Base-by-base conservation (phyloP, 2,329 filamentous ascomycete species). In the Ophiocordyceps camponoti-rufipedis region DNA sequence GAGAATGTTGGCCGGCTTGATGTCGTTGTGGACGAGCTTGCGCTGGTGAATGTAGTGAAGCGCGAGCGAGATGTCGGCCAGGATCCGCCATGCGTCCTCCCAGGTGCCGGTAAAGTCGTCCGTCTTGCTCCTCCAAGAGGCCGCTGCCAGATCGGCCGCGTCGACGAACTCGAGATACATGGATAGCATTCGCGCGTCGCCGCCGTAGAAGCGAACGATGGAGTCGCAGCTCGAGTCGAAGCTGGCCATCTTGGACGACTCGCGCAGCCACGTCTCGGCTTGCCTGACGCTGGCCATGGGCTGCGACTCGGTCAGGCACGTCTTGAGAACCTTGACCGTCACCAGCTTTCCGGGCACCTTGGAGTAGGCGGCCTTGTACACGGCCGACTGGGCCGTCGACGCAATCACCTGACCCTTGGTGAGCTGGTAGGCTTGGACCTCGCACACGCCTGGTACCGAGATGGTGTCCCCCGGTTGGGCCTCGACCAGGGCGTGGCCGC, bases 131-230 rank as follows among this genome's bases (percentile, higher is more conserved):
- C 72, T 68, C 74, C 73, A 77, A 9, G 65, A 60, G 38, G 65
- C 62, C 44, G 62, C 58, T 29, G 70, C 66, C 35, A 78, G 61
- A 50, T 78, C 74, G 41, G 66, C 67, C 12, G 70, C 73, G 45
- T 75, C 70, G 5, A 78, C 65, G 48, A 76, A 71, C 54, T 78
- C 74, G 74, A 78, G 77, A 53, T 76, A 78, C 10, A 78, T 56
- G 3, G 72, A 74, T 35, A 78, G 57, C 53, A 72, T 75, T 32
- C 74, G 70, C 7, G 74, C 74, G 51, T 78, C 74, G 35, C 74
- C 73, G 9, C 72, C 73, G 48, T 76, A 74, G 45, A 75, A 64
- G 19, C 67, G 67, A 47, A 76, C 73, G 48, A 78, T 78, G 44
- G 71, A 75, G 48, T 71, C 62, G 56, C 78, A 73, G 48, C 69